These are phyloP conservation scores for Colletotrichum sp. DNA, from an alignment of 2,329 filamentous ascomycete genomes.

Conservation along the genomic window DNA sequence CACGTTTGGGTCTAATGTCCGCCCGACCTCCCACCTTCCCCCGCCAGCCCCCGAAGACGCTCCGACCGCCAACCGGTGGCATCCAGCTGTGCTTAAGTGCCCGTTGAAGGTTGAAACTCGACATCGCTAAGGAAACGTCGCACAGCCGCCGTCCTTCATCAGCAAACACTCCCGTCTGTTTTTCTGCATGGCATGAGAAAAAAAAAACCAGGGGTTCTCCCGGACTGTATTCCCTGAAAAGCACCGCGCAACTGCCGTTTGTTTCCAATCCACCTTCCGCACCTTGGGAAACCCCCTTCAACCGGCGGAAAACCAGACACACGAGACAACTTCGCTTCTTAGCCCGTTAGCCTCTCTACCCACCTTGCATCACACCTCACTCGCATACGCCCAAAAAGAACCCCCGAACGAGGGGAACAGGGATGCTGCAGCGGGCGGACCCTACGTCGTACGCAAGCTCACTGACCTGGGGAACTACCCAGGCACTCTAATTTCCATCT, in stretches of 20 bases:
- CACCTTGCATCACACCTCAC: background rate
- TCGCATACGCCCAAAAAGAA: background rate
- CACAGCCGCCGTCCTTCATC: background rate
- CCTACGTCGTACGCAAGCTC: background rate
- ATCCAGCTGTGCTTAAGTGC: background rate
- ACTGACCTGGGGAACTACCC: background rate
- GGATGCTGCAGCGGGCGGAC: background rate
- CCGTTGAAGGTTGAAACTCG: background rate
- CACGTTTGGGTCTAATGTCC: constrained; percentile 7
- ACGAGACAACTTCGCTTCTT: background rate
- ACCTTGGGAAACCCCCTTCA: background rate
- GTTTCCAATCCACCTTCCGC: background rate
- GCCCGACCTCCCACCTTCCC: background rate
- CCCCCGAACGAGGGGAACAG: background rate
- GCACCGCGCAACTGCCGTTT: background rate
- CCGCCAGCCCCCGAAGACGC: background rate
- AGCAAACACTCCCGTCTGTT: background rate
- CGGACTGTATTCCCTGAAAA: background rate
- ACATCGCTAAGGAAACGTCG: background rate
- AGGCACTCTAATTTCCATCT: background rate
- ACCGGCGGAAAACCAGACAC: background rate
- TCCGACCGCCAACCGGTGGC: background rate
- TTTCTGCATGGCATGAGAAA: background rate
- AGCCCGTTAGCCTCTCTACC: background rate
- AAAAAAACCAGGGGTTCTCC: background rate